Evolutionary conservation across 75 land plant genomes (phyloP).

Genomic region (Pinus albicaulis): DNA sequence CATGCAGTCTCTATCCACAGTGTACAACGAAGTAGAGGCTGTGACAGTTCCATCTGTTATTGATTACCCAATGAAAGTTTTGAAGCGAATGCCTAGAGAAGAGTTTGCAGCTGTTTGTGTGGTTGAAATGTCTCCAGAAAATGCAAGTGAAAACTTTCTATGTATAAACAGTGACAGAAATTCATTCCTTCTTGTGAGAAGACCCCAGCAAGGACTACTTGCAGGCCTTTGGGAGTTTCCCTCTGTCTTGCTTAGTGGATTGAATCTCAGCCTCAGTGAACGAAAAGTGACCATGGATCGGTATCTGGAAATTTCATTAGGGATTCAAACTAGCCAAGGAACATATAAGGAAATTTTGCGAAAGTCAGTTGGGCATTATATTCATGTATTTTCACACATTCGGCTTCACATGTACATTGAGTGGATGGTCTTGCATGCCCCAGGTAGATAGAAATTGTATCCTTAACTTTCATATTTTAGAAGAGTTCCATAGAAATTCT

Average conservation of each 20-base stretch:
- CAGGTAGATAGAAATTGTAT: slow-evolving; percentile 35
- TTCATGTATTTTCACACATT: slow-evolving; percentile 89
- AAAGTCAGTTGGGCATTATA: slow-evolving; percentile 69
- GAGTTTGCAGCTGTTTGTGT: slow-evolving; percentile 87
- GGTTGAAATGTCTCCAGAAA: slow-evolving; percentile 36
- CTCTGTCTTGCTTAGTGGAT: slow-evolving; percentile 48
- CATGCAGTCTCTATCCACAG: slow-evolving; percentile 8
- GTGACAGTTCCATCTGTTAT: slow-evolving; percentile 40
- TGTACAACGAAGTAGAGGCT: background rate
- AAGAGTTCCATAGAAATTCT: background rate
- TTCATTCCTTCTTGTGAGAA: slow-evolving; percentile 59
- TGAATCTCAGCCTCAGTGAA: slow-evolving; percentile 17
- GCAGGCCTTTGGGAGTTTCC: slow-evolving; percentile 99
- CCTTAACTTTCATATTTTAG: background rate
- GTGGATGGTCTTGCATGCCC: slow-evolving; percentile 40
- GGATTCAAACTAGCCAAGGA: slow-evolving; percentile 29
- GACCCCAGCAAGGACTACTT: slow-evolving; percentile 80
- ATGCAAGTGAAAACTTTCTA: background rate
- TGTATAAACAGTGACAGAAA: slow-evolving; percentile 10
- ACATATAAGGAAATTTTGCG: slow-evolving; percentile 34
- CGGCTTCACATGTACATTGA: slow-evolving; percentile 83
- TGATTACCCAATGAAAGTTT: slow-evolving; percentile 76
- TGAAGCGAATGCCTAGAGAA: slow-evolving; percentile 57
- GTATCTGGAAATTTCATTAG: slow-evolving; percentile 45
- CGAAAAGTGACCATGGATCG: slow-evolving; percentile 51